Evolutionary conservation across 176 grass and related monocot genomes (phyloP).

Genomic region (Aegilops tauschii): DNA sequence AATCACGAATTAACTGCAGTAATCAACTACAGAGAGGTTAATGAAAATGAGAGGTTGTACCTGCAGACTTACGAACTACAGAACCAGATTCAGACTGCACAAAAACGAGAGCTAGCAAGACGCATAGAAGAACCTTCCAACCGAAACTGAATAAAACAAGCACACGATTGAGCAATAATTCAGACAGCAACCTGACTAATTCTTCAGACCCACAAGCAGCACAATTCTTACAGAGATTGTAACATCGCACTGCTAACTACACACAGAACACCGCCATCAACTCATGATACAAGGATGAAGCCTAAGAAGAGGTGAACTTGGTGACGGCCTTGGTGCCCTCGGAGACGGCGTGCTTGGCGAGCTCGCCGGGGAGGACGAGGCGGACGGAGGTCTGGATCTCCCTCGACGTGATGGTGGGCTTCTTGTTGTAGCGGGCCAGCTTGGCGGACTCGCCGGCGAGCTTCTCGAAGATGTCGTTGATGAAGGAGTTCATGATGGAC

Average conservation of each 20-base stretch:
- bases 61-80: too few species aligned
- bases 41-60: too few species aligned
- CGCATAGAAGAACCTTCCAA: too few species aligned
- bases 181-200: not conserved
- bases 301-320: conserved; percentile 44
- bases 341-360: conserved; percentile 50
- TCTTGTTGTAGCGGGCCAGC: conserved; percentile 62
- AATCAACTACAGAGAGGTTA: too few species aligned
- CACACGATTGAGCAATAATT: too few species aligned
- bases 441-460: conserved; percentile 37
- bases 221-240: not conserved
- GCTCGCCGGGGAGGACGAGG: conserved; percentile 65
- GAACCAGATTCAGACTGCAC: too few species aligned
- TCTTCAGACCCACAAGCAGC: not conserved
- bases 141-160: too few species aligned
- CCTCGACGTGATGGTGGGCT: conserved; percentile 55
- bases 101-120: too few species aligned
- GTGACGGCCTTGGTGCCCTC: conserved; percentile 67
- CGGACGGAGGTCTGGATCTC: conserved; percentile 68
- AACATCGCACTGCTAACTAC: not conserved
- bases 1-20: too few species aligned
- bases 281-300: not conserved
- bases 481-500: conserved; percentile 96
- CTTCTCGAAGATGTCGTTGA: conserved; percentile 94
- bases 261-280: not conserved